Base-by-base conservation (phyloP, 176 grass and related monocot genomes). In the Leersia perrieri region DNA sequence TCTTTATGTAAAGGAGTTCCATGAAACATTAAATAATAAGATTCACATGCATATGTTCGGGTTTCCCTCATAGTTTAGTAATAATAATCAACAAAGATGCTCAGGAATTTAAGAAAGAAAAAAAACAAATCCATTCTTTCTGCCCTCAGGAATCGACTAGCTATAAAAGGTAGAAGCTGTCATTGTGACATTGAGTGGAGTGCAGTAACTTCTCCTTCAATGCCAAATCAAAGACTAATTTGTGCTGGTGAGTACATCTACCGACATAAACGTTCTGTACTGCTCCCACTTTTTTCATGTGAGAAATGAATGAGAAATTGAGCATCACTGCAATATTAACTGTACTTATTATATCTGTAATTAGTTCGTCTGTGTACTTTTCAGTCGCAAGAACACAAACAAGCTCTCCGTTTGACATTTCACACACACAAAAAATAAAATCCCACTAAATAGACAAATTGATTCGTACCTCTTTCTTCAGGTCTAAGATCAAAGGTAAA, bases 181-280 rank as follows among this genome's bases (percentile, higher is more conserved):
- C n/a, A 66, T 76, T 32, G 22, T 20, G 5, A 80, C 32, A 83
- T 53, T 77, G 28, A n/a, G 40, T 30, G 35, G 34, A 27, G 40
- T 30, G 30, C 44, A 81, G 39, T 69, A 74, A 44, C 83, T 75
- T 75, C 45, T 66, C 62, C 66, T 76, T 77, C 57, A 76, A 60
- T 70, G 64, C 58, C 23, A 60, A 77, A 85, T 81, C 66, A 71
- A 72, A 81, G 40, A 84, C 68, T 29, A 49, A 22, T 16, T 42
- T 77, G 33, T 36, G 34, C 40, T 30, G 34, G 34, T 58, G 66
- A 77, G 11, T 65, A 72, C 41, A 84, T 70, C 63, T 64, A 33
- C 70, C n/a, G 25, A 64, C 44, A 70, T 84, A 38, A 88, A 63
- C 80, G 39, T 15, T 74, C 53, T 61, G 49, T 75, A 84, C 31